Percentiles rank a stretch among this genome's conserved stretches.
Conservation (phyloP, 345 rosid genomes). For the Draba incana region DNA sequence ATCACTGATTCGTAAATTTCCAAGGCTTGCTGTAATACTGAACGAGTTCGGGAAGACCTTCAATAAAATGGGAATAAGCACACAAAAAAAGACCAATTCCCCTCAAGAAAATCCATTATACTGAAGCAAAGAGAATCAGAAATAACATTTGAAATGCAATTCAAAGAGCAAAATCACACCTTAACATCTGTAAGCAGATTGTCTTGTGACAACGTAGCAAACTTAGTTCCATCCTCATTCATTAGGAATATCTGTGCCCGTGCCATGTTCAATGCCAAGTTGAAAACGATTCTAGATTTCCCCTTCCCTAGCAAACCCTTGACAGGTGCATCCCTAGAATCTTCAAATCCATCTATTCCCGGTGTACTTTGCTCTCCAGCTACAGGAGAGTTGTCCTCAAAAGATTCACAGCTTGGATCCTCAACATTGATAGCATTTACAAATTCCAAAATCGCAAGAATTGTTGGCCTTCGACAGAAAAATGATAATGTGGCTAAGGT, state of each 20-base stretch:
- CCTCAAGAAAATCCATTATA: conserved; percentile 15
- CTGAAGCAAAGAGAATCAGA: conserved; percentile 17
- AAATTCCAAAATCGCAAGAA: conserved; percentile 93
- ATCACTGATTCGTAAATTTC: conserved; percentile 94
- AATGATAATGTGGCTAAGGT: conserved; percentile 87
- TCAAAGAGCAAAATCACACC: conserved; percentile 51
- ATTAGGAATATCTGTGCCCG: conserved; percentile 85
- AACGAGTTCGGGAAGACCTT: conserved; percentile 98
- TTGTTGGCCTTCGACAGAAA: conserved; percentile 94
- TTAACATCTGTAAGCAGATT: conserved; percentile 83
- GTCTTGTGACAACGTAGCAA: conserved; percentile 90
- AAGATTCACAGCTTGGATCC: conserved; percentile 61
- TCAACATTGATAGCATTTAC: conserved; percentile 67
- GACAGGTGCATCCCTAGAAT: conserved; percentile 65
- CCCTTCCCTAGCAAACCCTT: conserved; percentile 95
- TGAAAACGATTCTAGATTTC: conserved; percentile 82
- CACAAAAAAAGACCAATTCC: conserved; percentile 17
- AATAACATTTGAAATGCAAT: conserved; percentile 18
- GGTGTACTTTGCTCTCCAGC: conserved; percentile 48
- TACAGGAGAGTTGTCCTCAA: conserved; percentile 60
- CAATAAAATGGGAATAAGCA: conserved; percentile 30
- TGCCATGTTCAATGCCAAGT: conserved; percentile 80
- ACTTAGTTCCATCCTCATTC: conserved; percentile 90
- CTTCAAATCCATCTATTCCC: conserved; percentile 50
- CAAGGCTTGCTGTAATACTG: conserved; percentile 83